Percentiles rank a stretch among this genome's conserved stretches.
phyloP scores from a whole-genome alignment of 768 basidiomycete genomes.

The Hemileccinum rubropunctum region DNA sequence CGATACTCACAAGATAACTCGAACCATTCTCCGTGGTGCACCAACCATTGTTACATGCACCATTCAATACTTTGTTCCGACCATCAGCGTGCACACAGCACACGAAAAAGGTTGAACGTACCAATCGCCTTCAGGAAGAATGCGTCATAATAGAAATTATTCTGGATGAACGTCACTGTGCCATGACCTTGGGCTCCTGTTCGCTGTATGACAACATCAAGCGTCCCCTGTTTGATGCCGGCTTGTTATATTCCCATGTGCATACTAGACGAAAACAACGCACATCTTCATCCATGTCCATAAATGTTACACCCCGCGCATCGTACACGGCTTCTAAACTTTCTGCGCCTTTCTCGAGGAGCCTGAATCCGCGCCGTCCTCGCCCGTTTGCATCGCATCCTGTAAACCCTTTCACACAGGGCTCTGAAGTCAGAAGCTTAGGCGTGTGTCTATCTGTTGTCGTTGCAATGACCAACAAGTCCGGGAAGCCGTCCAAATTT shows the following conservation, averaged over 20 bases:
- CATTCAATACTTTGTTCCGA: constrained; percentile 72
- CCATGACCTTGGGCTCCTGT: constrained; percentile 65
- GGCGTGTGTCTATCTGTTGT: constrained; percentile 49
- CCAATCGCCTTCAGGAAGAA: constrained; percentile 98
- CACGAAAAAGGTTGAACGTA: constrained; percentile 34
- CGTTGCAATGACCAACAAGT: constrained; percentile 62
- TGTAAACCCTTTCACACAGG: constrained; percentile 51
- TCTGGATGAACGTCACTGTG: constrained; percentile 80
- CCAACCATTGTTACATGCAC: constrained; percentile 83
- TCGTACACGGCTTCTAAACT: constrained; percentile 68
- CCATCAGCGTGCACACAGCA: constrained; percentile 2
- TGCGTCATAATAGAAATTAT: constrained; percentile 97
- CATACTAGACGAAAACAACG: constrained; percentile 28
- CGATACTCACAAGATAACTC: constrained; percentile 67
- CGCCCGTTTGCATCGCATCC: constrained; percentile 54
- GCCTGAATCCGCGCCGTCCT: constrained; percentile 63
- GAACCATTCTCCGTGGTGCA: constrained; percentile 65
- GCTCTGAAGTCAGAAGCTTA: constrained; percentile 59
- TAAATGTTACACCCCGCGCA: constrained; percentile 71
- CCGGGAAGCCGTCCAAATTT: constrained; percentile 93
- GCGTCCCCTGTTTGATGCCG: constrained; percentile 58
- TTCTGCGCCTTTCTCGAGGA: constrained; percentile 56
- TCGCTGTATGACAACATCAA: constrained; percentile 92
- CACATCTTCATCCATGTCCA: constrained; percentile 97
- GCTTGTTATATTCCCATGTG: background rate